Evolutionary conservation across 192 early-diverging fungal genomes (phyloP), one percentile per base, ranked within the genome.

Genomic region (Podochytrium sp.): DNA sequence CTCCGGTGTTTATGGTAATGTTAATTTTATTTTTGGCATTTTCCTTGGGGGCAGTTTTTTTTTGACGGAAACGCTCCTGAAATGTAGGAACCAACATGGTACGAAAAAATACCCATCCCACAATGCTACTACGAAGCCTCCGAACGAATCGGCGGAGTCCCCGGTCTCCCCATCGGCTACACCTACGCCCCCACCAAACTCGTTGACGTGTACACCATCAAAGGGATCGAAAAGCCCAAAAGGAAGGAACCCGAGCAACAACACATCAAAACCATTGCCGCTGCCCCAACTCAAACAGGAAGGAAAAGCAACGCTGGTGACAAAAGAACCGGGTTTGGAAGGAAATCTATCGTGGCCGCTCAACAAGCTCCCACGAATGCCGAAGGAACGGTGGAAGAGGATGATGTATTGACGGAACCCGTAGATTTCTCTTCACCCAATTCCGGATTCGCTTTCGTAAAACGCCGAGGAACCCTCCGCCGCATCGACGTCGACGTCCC

Each of bases 1-100:
- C 87, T 5, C 86, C 85, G 1, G 75, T 87, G 0, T 89, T 86
- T 67, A 83, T 89, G 83, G 83, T 83, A 65, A 18, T n/a, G n/a
- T n/a, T n/a, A n/a, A n/a, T n/a, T n/a, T n/a, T n/a, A n/a, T n/a
- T n/a, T n/a, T n/a, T n/a, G n/a, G n/a, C n/a, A n/a, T n/a, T n/a
- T n/a, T n/a, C n/a, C 2, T 42, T 37, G 1, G 33, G 16, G 7
- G 20, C 4, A 37, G 23, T 20, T 7, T 57, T 57, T 10, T 10
- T 6, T 20, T 30, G 20, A 33, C 34, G 39, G 41, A 58, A 47
- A 56, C 50, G 6, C 65, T 16, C 50, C 16, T 75, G 0, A 20
- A 10, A n/a, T 56, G 3, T 23, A 73, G 79, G 79, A 73, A 41
- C 77, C 20, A 51, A 41, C 65, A 4, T 88, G 84, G 83, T 78